Evolutionary conservation across 495 filamentous ascomycete species (phyloP).

Genomic region (Daldinia caldariorum): DNA sequence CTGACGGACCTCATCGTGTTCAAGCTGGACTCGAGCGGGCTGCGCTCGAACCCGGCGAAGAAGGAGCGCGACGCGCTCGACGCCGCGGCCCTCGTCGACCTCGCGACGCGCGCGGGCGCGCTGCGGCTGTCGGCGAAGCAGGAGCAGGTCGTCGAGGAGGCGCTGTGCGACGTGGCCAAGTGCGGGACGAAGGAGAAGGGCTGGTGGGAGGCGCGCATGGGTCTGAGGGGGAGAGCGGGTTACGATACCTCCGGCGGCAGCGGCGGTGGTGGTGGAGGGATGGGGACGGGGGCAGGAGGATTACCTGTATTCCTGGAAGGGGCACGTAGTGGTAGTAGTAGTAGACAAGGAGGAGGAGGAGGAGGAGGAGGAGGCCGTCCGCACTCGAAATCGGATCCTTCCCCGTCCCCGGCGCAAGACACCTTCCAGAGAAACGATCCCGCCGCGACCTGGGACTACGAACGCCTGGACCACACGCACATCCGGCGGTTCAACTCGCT

Average conservation of each 20-base stretch:
- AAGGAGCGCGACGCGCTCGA: slow-evolving; percentile 37
- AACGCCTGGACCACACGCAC: slow-evolving; percentile 27
- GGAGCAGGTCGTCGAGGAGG: slow-evolving; percentile 41
- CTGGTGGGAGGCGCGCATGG: slow-evolving; percentile 42
- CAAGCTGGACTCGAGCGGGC: slow-evolving; percentile 41
- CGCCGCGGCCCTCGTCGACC: slow-evolving; percentile 35
- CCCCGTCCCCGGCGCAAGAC: slow-evolving; percentile 10
- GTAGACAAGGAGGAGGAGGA: no score
- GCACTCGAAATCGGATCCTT: slow-evolving; percentile 39
- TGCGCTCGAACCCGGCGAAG: slow-evolving; percentile 31
- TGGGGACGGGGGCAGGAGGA: no score
- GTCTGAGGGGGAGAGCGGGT: not conserved
- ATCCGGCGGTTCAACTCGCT: slow-evolving; percentile 26
- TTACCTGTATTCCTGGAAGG: no score
- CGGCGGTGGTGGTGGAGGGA: no score
- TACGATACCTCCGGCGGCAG: no score
- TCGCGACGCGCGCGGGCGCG: slow-evolving; percentile 6
- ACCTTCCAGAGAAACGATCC: slow-evolving; percentile 5
- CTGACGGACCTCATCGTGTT: slow-evolving; percentile 42
- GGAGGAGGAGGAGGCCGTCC: slow-evolving; percentile 9
- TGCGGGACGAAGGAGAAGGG: slow-evolving; percentile 39
- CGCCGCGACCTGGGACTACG: slow-evolving; percentile 36
- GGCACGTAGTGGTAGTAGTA: no score
- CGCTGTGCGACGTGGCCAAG: slow-evolving; percentile 38
- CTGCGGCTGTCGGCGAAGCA: slow-evolving; percentile 36